Conservation (phyloP, 164 flowering plant species). For the Warburgia ugandensis region DNA sequence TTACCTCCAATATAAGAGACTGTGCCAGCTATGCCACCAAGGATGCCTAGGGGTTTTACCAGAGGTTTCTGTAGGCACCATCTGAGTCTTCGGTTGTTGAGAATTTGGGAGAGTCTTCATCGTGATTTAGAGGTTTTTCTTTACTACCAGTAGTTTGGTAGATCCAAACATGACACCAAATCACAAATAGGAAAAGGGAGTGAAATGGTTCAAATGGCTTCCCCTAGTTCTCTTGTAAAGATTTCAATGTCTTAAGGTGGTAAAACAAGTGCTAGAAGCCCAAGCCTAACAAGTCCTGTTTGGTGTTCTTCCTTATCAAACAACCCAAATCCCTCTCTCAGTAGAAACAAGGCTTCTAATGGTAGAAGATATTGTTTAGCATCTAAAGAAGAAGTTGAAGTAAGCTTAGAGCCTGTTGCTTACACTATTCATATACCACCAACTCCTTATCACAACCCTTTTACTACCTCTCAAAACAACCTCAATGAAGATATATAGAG, state of each 20-base stretch:
- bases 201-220: constrained; percentile 44
- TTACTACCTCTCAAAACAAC: constrained; percentile 38
- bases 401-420: constrained; percentile 38
- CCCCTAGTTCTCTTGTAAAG: constrained; percentile 65
- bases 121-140: too few species aligned
- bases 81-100: too few species aligned
- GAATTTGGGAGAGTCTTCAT: too few species aligned
- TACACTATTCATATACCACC: constrained; percentile 88
- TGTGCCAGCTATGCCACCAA: too few species aligned
- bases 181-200: background rate
- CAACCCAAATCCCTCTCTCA: constrained; percentile 55
- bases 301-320: constrained; percentile 48
- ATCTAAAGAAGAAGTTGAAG: constrained; percentile 30
- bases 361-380: constrained; percentile 43
- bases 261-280: constrained; percentile 32
- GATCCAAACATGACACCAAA: too few species aligned
- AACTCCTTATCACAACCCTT: constrained; percentile 60
- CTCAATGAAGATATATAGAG: constrained; percentile 17
- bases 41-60: too few species aligned
- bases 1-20: too few species aligned
- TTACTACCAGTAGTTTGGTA: too few species aligned
- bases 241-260: constrained; percentile 57
- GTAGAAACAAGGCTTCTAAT: constrained; percentile 21
- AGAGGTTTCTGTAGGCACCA: too few species aligned
- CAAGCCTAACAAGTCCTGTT: constrained; percentile 58